Evolutionary conservation across 805 yeast genomes (phyloP).

Genomic region (Ogataea salicorniae): DNA sequence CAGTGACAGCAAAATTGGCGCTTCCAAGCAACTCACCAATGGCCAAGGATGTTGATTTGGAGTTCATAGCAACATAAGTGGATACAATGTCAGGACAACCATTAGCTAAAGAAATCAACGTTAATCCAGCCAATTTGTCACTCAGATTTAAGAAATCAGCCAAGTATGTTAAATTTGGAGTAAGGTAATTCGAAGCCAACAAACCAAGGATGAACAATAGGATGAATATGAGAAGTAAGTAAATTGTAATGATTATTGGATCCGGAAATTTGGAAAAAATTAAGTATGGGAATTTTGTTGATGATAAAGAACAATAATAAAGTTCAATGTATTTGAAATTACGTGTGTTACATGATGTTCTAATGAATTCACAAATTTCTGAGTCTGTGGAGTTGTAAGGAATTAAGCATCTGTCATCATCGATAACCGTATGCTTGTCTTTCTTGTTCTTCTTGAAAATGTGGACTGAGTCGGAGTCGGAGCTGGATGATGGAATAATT

Average conservation of each 20-base stretch:
- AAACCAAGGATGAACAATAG: conserved; percentile 65
- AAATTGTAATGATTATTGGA: conserved; percentile 4
- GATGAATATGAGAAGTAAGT: conserved; percentile 23
- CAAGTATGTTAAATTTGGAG: conserved; percentile 70
- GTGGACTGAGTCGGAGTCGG: too few relatives aligned
- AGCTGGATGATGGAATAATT: too few relatives aligned
- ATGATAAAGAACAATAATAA: conserved; percentile 22
- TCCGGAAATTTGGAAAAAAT: conserved; percentile 4
- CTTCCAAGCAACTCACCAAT: conserved; percentile 52
- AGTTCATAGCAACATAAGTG: conserved; percentile 74
- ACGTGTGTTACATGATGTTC: conserved; percentile 14
- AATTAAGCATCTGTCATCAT: conserved; percentile 1
- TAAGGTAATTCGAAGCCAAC: conserved; percentile 75
- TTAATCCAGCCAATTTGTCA: conserved; percentile 79
- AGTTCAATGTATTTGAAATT: conserved; percentile 18
- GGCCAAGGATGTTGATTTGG: conserved; percentile 55
- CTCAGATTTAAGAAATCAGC: conserved; percentile 59
- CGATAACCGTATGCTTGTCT: not conserved
- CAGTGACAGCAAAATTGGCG: conserved; percentile 46
- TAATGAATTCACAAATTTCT: conserved; percentile 18
- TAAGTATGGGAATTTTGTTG: conserved; percentile 7
- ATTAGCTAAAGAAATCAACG: conserved; percentile 85
- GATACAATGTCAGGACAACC: conserved; percentile 88
- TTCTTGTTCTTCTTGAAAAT: not conserved
- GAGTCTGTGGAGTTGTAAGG: conserved; percentile 7